Conservation (phyloP, 2,329 filamentous ascomycete species). For the Pseudocercospora fijiensis region DNA sequence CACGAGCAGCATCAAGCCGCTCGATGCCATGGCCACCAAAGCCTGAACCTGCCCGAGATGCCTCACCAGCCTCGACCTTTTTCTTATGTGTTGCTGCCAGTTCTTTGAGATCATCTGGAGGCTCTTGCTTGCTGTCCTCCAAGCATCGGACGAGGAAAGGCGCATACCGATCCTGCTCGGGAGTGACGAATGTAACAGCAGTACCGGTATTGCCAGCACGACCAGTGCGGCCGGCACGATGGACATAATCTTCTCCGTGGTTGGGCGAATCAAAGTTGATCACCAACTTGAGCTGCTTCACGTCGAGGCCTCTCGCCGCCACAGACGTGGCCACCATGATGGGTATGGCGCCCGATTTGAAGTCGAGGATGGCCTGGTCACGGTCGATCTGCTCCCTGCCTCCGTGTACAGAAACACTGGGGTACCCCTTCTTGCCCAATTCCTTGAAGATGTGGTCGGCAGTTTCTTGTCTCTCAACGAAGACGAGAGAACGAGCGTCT, state of each 20-base stretch:
- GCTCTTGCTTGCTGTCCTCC: constrained; percentile 82
- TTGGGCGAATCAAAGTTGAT: constrained; percentile 95
- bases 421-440: constrained; percentile 79
- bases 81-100: constrained; percentile 70
- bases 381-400: constrained; percentile 92
- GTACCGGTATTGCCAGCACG: constrained; percentile 92
- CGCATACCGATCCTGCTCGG: constrained; percentile 87
- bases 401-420: constrained; percentile 89
- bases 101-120: constrained; percentile 67
- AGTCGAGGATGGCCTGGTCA: constrained; percentile 87
- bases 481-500: constrained; percentile 80
- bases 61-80: constrained; percentile 89
- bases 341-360: constrained; percentile 86
- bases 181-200: constrained; percentile 89
- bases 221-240: constrained; percentile 88
- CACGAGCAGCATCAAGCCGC: constrained; percentile 84
- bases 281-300: constrained; percentile 92
- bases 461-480: constrained; percentile 41
- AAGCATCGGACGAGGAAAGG: constrained; percentile 85
- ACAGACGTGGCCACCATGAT: constrained; percentile 94
- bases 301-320: constrained; percentile 89
- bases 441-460: constrained; percentile 59
- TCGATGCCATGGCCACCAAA: constrained; percentile 96
- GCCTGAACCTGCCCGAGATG: constrained; percentile 76
- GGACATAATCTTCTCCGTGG: constrained; percentile 94